Conservation (phyloP, 2,329 filamentous ascomycete genomes). For the Didymosphaeria variabile region DNA sequence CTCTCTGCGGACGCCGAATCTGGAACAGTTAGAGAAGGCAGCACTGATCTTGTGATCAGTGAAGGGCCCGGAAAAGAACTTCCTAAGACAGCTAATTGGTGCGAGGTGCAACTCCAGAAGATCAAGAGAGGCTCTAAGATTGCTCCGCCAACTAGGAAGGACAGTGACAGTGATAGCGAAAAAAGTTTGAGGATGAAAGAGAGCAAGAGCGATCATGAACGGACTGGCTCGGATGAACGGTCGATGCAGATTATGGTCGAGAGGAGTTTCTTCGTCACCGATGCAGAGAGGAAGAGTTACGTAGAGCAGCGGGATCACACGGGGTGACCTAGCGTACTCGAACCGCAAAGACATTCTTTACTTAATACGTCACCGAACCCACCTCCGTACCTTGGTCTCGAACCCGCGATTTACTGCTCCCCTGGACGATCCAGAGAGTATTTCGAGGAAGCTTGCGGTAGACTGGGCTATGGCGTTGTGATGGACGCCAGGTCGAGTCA, state of each 20-base stretch:
- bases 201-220: conserved; percentile 21
- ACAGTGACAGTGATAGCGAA: conserved; percentile 29
- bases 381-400: no score
- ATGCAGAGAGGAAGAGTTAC: conserved; percentile 31
- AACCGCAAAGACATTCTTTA: neutral
- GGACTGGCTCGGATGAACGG: conserved; percentile 25
- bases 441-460: neutral
- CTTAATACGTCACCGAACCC: neutral
- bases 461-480: neutral
- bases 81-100: conserved; percentile 19
- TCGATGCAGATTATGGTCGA: conserved; percentile 43
- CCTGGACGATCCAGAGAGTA: neutral
- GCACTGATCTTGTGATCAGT: conserved; percentile 22
- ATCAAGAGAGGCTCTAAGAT: conserved; percentile 5
- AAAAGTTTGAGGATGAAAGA: conserved; percentile 33
- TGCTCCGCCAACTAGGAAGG: conserved; percentile 15
- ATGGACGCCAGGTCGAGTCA: neutral
- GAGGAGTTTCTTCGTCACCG: conserved; percentile 41
- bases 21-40: conserved; percentile 27
- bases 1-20: conserved; percentile 24
- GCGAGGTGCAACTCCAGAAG: conserved; percentile 18
- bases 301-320: neutral
- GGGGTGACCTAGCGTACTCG: neutral
- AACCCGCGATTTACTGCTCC: neutral
- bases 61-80: conserved; percentile 9